Evolutionary conservation across 768 basidiomycete genomes (phyloP), one percentile per base, ranked within the genome.

Genomic region (Calocybe cyanea): DNA sequence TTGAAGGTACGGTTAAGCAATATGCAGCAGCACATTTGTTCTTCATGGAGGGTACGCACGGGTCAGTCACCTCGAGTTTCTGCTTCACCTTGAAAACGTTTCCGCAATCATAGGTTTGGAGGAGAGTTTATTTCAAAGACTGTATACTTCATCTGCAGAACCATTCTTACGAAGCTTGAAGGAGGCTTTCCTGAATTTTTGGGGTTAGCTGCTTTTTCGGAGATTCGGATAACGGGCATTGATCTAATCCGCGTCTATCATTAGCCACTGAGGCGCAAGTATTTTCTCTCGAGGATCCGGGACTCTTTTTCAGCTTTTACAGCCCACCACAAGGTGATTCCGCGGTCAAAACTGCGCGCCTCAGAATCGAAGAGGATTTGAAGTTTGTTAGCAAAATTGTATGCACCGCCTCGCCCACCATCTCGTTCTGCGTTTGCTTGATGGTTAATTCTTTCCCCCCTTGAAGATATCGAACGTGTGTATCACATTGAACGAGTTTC

Each of bases 151-250:
- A 0, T 66, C 87, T 2, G 92, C 90, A 6, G 82, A 87, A 47
- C 84, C 87, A 1, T 75, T 82, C 53, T 72, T 98, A n/a, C 77
- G 77, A 49, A 78, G 73, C 3, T 64, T 95, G 42, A 84, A 85
- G 54, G 96, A 99, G 59, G 72, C 98, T 28, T 97, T 85, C 64
- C 64, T 96, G 53, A 95, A 98, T 64, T 90, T 95, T 66, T 87
- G 90, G 83, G 83, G 95, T 94, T 51, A 45, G 90, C 66, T 2
- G 9, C 32, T 21, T 18, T 32, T 11, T 43, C 28, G 17, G 8
- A 7, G 7, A 6, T 23, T 43, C 34, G n/a, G 23, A 14, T 25
- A 28, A 11, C 1, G 31, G 25, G n/a, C 37, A 32, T n/a, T n/a
- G 28, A 23, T 49, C 38, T 48, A 36, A 47, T 3, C 44, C 25